Evolutionary conservation across 345 rosid species (phyloP).

Genomic region (Hirschfeldia incana): DNA sequence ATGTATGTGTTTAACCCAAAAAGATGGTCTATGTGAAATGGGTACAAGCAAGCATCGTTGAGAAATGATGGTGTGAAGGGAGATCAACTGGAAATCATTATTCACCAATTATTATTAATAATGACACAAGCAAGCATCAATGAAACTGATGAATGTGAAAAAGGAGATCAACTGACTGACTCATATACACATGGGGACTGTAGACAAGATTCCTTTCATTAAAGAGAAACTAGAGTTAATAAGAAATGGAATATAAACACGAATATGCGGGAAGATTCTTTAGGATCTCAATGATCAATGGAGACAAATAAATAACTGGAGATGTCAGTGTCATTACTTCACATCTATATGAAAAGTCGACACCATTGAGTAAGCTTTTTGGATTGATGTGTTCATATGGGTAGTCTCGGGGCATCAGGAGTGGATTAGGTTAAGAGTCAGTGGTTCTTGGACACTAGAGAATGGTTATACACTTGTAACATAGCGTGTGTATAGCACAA

Average conservation of each 20-base stretch:
- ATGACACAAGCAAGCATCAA: not conserved
- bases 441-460: not conserved
- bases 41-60: not conserved
- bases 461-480: constrained; percentile 15
- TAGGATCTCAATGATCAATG: constrained; percentile 25
- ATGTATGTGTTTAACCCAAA: not conserved
- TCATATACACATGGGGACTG: not conserved
- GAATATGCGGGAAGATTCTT: constrained; percentile 34
- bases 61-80: not conserved
- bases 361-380: constrained; percentile 9
- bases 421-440: not conserved
- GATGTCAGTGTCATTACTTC: constrained; percentile 20
- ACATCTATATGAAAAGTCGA: constrained; percentile 19
- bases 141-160: not conserved
- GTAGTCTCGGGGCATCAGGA: not conserved
- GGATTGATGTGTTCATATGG: constrained; percentile 14
- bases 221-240: not conserved
- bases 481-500: constrained; percentile 18
- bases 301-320: constrained; percentile 21
- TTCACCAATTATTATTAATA: not conserved
- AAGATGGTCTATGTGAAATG: not conserved
- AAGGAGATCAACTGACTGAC: constrained; percentile 6
- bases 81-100: not conserved
- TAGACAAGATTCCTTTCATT: constrained; percentile 17
- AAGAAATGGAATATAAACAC: not conserved